These are phyloP conservation scores for Aspergillus campestris DNA, from an alignment of 495 filamentous ascomycete genomes.

Conservation along the genomic window DNA sequence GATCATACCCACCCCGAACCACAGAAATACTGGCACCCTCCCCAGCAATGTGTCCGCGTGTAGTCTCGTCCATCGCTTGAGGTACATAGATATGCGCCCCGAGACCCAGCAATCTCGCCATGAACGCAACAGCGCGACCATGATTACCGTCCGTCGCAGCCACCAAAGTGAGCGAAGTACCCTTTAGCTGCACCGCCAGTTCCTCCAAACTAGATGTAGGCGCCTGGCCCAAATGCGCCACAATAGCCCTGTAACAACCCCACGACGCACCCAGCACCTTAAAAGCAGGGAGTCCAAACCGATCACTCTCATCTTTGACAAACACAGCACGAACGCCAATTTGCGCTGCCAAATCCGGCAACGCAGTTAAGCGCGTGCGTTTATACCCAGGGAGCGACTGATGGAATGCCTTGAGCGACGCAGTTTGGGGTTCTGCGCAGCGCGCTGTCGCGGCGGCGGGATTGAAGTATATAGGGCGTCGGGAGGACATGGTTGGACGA, in stretches of 20 bases:
- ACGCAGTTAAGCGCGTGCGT: conserved; percentile 39
- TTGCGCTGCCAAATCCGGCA: conserved; percentile 46
- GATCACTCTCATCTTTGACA: conserved; percentile 51
- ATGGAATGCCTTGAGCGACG: conserved; percentile 36
- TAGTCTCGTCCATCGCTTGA: conserved; percentile 38
- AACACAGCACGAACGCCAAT: conserved; percentile 46
- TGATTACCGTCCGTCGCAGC: conserved; percentile 65
- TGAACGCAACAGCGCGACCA: conserved; percentile 58
- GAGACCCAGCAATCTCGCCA: conserved; percentile 49
- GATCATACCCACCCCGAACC: conserved; percentile 52
- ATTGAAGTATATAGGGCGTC: conserved; percentile 25
- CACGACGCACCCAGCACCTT: conserved; percentile 75
- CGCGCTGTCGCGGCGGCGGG: conserved; percentile 14
- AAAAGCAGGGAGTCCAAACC: conserved; percentile 61
- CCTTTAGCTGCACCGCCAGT: conserved; percentile 27
- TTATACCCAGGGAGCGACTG: conserved; percentile 40
- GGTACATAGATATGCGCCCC: conserved; percentile 50
- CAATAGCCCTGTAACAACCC: conserved; percentile 51
- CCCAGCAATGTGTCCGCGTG: conserved; percentile 40
- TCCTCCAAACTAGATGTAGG: conserved; percentile 27
- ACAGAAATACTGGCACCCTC: conserved; percentile 51
- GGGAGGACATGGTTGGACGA: not conserved
- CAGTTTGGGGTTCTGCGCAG: conserved; percentile 5
- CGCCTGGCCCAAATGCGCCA: conserved; percentile 28
- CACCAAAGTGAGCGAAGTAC: conserved; percentile 27